phyloP scores from a whole-genome alignment of 2,329 filamentous ascomycete genomes.

The Colletotrichum incanum region DNA sequence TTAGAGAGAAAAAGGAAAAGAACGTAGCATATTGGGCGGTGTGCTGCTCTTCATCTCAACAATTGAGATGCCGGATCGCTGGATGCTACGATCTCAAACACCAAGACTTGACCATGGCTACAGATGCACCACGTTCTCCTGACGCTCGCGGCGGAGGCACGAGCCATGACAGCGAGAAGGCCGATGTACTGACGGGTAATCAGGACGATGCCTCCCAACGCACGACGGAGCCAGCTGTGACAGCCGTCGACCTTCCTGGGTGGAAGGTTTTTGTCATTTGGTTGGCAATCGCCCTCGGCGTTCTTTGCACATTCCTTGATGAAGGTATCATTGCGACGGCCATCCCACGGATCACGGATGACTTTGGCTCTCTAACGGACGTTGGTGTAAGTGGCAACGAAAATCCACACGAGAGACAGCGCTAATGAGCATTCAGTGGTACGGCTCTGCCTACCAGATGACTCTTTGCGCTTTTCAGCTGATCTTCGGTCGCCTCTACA shows the following conservation, averaged over 20 bases:
- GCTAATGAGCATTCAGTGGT: slow-evolving; percentile 46
- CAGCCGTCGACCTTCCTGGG: not conserved
- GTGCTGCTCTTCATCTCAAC: not conserved
- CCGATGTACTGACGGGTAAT: too few species aligned
- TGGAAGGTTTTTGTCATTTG: slow-evolving; percentile 29
- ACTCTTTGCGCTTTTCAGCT: slow-evolving; percentile 47
- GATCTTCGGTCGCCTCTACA: slow-evolving; percentile 52
- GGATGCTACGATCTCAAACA: not conserved
- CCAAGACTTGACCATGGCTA: not conserved
- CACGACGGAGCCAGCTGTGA: not conserved
- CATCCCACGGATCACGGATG: slow-evolving; percentile 52
- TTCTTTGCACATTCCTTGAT: slow-evolving; percentile 29
- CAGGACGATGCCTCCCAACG: not conserved
- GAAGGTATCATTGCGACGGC: slow-evolving; percentile 55
- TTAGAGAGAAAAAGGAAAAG: too few species aligned
- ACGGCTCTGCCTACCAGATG: slow-evolving; percentile 50
- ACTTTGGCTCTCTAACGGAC: slow-evolving; percentile 58
- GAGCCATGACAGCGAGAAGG: not conserved
- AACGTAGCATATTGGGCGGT: not conserved
- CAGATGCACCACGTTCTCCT: not conserved
- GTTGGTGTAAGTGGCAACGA: slow-evolving; percentile 51
- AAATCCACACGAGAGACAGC: not conserved
- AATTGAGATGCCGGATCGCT: not conserved
- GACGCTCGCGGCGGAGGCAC: not conserved
- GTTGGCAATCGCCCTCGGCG: slow-evolving; percentile 23